Conservation (phyloP, 2,329 filamentous ascomycete genomes). For the Colletotrichum orchidophilum region DNA sequence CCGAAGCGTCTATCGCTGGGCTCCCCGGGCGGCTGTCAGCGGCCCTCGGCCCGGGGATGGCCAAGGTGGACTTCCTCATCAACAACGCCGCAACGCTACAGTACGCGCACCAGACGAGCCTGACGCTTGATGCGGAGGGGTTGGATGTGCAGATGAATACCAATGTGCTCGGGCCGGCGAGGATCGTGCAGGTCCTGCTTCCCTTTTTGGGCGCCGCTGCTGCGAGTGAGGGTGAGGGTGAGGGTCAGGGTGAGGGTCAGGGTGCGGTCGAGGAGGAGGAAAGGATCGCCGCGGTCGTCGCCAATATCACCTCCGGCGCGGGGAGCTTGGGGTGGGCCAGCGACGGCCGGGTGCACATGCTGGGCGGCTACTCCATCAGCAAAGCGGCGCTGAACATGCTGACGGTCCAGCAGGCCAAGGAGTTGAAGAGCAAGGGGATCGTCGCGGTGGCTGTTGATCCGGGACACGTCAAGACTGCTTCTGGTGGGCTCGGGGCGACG, state of each 20-base stretch:
- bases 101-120: conserved; percentile 44
- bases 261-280: background rate
- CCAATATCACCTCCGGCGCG: conserved; percentile 54
- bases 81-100: conserved; percentile 48
- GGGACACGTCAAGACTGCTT: conserved; percentile 46
- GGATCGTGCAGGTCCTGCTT: conserved; percentile 50
- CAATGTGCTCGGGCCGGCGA: conserved; percentile 59
- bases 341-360: conserved; percentile 8
- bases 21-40: background rate
- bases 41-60: background rate
- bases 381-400: conserved; percentile 50
- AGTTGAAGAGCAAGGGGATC: conserved; percentile 37
- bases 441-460: conserved; percentile 45
- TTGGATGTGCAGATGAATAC: conserved; percentile 51
- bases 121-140: conserved; percentile 47
- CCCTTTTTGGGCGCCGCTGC: conserved; percentile 39
- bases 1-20: conserved; percentile 7
- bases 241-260: background rate
- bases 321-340: conserved; percentile 36
- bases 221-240: background rate
- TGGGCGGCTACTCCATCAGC: conserved; percentile 46
- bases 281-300: conserved; percentile 39
- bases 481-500: conserved; percentile 42
- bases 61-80: conserved; percentile 43
- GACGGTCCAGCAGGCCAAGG: conserved; percentile 42